Base-by-base conservation (phyloP, 129 eudicot species). In the Flaveria linearis region DNA sequence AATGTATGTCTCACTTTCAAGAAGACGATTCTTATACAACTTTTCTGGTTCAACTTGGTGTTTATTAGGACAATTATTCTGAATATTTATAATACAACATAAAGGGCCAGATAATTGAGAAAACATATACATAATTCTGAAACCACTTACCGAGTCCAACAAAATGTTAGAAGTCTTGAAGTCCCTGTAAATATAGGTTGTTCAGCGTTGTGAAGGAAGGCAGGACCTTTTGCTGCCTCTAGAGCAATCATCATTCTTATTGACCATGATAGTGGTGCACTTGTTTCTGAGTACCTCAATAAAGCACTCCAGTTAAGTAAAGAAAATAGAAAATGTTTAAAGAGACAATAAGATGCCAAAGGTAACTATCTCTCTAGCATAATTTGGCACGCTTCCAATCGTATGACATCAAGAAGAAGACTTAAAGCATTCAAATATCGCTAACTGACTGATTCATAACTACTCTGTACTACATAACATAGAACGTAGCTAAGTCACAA, bases 31-130 rank as follows among this genome's bases (percentile, higher is more conserved):
- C 30, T 84, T 82, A 76, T 91, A 76, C 62, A 91, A 95, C 86
- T 95, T 95, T 80, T 95, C 99, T 9, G 99, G 82, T 80, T 95
- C 97, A 80, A 95, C 86, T 85, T 95, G 99, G 84, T 95, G 99
- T 73, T 95, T 95, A 82, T 95, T 95, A 41, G 99, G 99, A 77
- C 99, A 95, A 20, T 20, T 20, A 20, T 20, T 20, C 22, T 20
- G 22, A 20, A 20, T 20, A 20, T 20, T 20, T 20, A 20, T 20
- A 20, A 20, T 20, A 20, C 22, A 20, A 20, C 22, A 20, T 20
- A 20, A 20, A 20, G 22, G 22, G 22, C 22, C 22, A 20, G 22
- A 20, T 20, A 20, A 20, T 20, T 20, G 22, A 20, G 22, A 20
- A 20, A 20, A 20, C 22, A 20, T 20, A 20, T 20, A 20, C 22